Percentiles rank a stretch among this genome's conserved stretches.
phyloP scores from a whole-genome alignment of 2,329 filamentous ascomycete genomes.

The Arthrobotrys pseudoclavata region DNA sequence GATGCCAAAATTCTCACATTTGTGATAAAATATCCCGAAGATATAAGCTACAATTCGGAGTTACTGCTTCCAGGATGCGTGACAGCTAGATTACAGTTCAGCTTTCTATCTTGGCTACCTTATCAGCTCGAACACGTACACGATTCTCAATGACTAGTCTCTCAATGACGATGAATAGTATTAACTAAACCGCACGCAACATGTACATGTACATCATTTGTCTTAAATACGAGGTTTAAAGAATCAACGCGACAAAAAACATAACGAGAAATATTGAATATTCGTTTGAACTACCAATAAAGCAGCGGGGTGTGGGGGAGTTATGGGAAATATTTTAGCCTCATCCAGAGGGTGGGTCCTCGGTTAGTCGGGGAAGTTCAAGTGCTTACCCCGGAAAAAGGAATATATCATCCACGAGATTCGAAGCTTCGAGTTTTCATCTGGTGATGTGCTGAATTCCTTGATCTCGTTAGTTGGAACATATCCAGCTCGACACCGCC shows the following conservation, averaged over 20 bases:
- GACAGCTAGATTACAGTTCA: not conserved
- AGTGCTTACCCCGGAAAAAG: slow-evolving; percentile 12
- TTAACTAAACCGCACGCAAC: slow-evolving; percentile 16
- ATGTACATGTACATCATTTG: slow-evolving; percentile 33
- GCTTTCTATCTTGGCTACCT: not conserved
- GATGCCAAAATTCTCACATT: slow-evolving; percentile 27
- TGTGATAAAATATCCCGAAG: slow-evolving; percentile 20
- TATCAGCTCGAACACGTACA: too few species aligned
- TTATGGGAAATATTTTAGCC: slow-evolving; percentile 6
- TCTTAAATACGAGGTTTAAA: not conserved
- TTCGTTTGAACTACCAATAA: not conserved
- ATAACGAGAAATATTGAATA: not conserved
- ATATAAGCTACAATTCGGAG: slow-evolving; percentile 6
- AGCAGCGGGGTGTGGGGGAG: not conserved
- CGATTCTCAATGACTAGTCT: too few species aligned
- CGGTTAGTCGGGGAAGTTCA: slow-evolving; percentile 12
- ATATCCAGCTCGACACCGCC: not conserved
- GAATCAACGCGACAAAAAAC: not conserved
- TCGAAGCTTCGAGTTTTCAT: slow-evolving; percentile 21
- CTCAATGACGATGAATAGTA: not conserved
- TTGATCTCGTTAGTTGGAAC: not conserved
- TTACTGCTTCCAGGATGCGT: slow-evolving; percentile 2
- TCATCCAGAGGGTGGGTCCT: not conserved
- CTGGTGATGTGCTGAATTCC: not conserved
- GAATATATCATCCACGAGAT: slow-evolving; percentile 9